Conservation (phyloP, 2,329 filamentous ascomycete species). For the Coniochaeta sp. region DNA sequence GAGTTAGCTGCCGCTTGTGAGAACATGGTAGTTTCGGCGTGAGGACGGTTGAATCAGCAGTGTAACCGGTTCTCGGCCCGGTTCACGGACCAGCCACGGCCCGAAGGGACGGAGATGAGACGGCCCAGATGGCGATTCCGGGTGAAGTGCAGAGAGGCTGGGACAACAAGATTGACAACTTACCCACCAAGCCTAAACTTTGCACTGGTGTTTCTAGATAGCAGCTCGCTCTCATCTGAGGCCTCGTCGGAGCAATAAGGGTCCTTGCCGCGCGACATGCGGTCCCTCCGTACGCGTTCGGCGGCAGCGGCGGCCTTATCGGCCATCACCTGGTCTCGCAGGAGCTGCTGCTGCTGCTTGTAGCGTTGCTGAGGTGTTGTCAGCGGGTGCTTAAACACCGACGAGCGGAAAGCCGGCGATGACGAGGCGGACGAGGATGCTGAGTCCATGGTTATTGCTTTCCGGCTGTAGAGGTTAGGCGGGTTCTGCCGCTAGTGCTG, state of each 20-base stretch:
- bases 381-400: constrained; percentile 27
- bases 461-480: not conserved
- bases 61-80: not conserved
- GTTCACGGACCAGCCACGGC: not conserved
- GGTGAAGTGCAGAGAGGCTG: not conserved
- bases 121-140: not conserved
- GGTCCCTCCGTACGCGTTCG: constrained; percentile 46
- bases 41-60: not conserved
- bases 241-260: constrained; percentile 31
- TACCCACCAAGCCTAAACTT: not conserved
- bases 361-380: not conserved
- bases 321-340: not conserved
- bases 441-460: not conserved
- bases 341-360: constrained; percentile 3
- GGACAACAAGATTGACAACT: not conserved
- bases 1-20: not conserved
- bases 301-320: constrained; percentile 19
- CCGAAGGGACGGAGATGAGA: not conserved
- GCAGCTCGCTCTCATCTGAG: constrained; percentile 21
- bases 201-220: not conserved
- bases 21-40: not conserved
- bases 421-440: not conserved
- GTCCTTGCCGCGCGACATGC: constrained; percentile 51
- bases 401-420: constrained; percentile 69
- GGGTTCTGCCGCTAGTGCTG: not conserved